Evolutionary conservation across 176 grass and related monocot genomes (phyloP).

Genomic region (Carex pumila): DNA sequence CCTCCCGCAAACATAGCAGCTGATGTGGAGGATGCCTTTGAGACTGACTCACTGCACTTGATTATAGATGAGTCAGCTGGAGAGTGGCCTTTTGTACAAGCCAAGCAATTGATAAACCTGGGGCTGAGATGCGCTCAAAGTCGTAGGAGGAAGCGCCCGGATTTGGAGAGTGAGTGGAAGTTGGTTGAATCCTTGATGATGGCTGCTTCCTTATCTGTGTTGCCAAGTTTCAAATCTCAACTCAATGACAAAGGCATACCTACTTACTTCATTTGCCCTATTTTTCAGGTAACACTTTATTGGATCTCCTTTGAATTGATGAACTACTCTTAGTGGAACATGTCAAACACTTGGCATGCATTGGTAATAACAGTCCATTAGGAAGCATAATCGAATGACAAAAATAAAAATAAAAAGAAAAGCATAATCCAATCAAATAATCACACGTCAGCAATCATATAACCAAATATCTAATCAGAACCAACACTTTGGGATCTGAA

Average conservation of each 20-base stretch:
- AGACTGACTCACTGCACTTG: constrained; percentile 12
- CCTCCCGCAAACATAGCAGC: constrained; percentile 16
- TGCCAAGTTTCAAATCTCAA: background rate
- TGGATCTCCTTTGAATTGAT: background rate
- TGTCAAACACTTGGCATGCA: background rate
- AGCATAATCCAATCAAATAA: background rate
- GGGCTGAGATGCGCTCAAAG: constrained; percentile 25
- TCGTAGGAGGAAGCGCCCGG: constrained; percentile 24
- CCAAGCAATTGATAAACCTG: constrained; percentile 34
- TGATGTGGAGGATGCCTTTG: constrained; percentile 29
- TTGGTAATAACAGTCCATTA: too few relatives aligned
- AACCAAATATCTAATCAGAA: background rate
- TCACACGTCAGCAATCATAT: background rate
- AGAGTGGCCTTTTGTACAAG: constrained; percentile 45
- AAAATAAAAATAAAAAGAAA: too few relatives aligned
- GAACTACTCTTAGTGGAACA: background rate
- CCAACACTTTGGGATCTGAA: background rate
- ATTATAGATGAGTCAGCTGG: constrained; percentile 45
- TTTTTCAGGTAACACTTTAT: constrained; percentile 44
- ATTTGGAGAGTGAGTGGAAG: constrained; percentile 25
- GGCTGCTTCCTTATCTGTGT: constrained; percentile 6
- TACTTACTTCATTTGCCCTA: constrained; percentile 54
- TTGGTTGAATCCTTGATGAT: constrained; percentile 26
- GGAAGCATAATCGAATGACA: too few relatives aligned
- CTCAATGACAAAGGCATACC: constrained; percentile 20